Base-by-base conservation (phyloP, 2,329 filamentous ascomycete species). In the Ceratocystiopsis brevicomis region DNA sequence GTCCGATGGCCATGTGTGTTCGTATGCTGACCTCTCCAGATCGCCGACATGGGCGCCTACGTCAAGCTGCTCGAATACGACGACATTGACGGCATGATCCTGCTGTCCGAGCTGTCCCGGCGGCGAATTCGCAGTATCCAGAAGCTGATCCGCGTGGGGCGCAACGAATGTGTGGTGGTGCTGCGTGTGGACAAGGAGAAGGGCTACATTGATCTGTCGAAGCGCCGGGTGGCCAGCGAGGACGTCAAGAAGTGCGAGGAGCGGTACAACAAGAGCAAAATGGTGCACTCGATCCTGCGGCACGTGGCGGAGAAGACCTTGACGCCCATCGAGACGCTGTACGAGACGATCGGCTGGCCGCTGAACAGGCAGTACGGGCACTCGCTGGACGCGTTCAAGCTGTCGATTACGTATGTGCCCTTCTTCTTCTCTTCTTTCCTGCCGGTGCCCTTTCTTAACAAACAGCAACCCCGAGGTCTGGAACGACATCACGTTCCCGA, bases 61-160 rank as follows among this genome's bases (percentile, higher is more conserved):
- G 92, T 98, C 59, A 98, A 98, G 69, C 79, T 98, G 45, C 80
- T 98, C 55, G 90, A 98, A 68, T 98, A 98, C 67, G 90, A 98
- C 66, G 95, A 96, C 68, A 98, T 98, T 57, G 92, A 98, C 61
- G 90, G 90, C 76, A 98, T 98, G 92, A 98, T 98, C 57, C 70
- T 98, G 53, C 84, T 98, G 52, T 94, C 85, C 56, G 90, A 98
- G 66, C 76, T 98, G 51, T 98, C 92, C 47, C 78, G 90, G 71
- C 77, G 90, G 75, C 90, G 90, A 80, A 98, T 98, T 58, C 73
- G 90, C 69, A 86, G 78, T 73, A 98, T 98, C 57, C 92, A 98
- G 65, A 98, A 98, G 68, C 80, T 98, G 53, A 98, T 98, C 56
- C 80, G 90, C 52, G 90, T 98, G 49, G 92, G 92, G 46, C 81